Percentiles rank a stretch among this genome's conserved stretches.
These are phyloP conservation scores for Aspergillus japonicus DNA, from an alignment of 2,329 filamentous ascomycete genomes.

Conservation along the genomic window DNA sequence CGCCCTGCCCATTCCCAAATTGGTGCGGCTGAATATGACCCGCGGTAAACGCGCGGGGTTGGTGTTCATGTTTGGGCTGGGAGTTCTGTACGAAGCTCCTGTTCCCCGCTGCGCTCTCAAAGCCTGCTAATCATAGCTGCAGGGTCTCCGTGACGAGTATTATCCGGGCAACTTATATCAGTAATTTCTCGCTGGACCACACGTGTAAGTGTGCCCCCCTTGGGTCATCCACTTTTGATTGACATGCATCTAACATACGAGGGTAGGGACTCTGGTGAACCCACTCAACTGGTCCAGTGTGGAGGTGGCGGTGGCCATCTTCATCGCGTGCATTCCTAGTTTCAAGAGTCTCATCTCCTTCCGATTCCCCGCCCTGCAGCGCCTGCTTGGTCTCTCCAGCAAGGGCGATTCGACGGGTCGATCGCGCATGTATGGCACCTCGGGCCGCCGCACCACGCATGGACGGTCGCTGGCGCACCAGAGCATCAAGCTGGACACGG, in stretches of 20 bases:
- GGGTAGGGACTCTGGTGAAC: constrained; percentile 13
- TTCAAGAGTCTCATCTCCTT: constrained; percentile 8
- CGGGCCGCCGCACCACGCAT: neutral
- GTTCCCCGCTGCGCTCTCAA: neutral
- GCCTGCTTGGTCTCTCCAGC: constrained; percentile 2
- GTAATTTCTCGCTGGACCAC: constrained; percentile 1
- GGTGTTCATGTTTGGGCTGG: constrained; percentile 16
- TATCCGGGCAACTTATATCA: constrained; percentile 15
- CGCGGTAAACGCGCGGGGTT: constrained; percentile 11
- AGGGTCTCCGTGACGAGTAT: constrained; percentile 17
- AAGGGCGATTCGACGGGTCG: constrained; percentile 2
- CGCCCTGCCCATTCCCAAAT: constrained; percentile 14
- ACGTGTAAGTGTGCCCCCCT: constrained; percentile 9
- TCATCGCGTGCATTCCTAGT: constrained; percentile 18
- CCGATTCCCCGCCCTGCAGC: constrained; percentile 3
- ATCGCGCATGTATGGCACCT: constrained; percentile 1
- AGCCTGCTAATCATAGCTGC: neutral
- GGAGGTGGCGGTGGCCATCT: constrained; percentile 16
- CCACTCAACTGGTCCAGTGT: constrained; percentile 18
- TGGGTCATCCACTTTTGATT: neutral
- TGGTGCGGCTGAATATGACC: constrained; percentile 15
- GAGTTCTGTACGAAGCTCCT: constrained; percentile 6
- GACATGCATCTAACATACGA: neutral
- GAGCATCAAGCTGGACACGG: constrained; percentile 1
- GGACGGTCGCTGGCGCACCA: neutral